Conservation (phyloP, 139 green algal species). For the Parachlorella kessleri region DNA sequence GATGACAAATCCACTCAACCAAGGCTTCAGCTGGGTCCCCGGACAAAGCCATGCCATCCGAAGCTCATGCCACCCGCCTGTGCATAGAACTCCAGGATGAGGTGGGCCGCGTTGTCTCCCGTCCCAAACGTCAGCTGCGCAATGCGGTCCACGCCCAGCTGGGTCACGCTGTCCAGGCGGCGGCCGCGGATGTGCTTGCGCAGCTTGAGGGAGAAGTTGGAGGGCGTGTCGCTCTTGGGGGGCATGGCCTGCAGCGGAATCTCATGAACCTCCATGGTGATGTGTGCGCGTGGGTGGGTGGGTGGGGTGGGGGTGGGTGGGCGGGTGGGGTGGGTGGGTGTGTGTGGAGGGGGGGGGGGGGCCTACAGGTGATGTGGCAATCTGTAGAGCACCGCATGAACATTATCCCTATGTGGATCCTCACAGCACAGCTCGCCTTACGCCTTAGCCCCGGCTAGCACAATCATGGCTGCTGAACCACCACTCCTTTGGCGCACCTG, state of each 20-base stretch:
- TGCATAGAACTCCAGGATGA: conserved; percentile 97
- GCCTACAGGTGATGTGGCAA: not conserved
- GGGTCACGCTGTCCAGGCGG: conserved; percentile 80
- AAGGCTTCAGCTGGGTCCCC: too few relatives aligned
- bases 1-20: too few relatives aligned
- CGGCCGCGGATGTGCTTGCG: conserved; percentile 94
- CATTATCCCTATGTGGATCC: too few relatives aligned
- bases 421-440: too few relatives aligned
- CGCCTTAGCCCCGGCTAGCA: too few relatives aligned
- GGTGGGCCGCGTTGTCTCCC: conserved; percentile 81
- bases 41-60: not conserved
- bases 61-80: conserved; percentile 41
- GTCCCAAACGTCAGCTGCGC: conserved; percentile 93
- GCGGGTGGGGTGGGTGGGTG: too few relatives aligned
- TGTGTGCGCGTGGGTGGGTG: too few relatives aligned
- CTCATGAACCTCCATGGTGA: too few relatives aligned
- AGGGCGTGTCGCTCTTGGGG: conserved; percentile 76
- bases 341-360: not conserved
- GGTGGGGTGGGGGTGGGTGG: too few relatives aligned
- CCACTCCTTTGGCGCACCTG: too few relatives aligned
- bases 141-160: conserved; percentile 95
- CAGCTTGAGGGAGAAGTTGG: conserved; percentile 96
- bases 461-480: too few relatives aligned
- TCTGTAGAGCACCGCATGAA: too few relatives aligned
- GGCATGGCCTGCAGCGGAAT: conserved; percentile 54